A percentile compares a stretch with the other conserved stretches of the same genome.
These are phyloP conservation scores for Whalleya microplaca DNA, from an alignment of 2,329 filamentous ascomycete species.

Conservation along the genomic window DNA sequence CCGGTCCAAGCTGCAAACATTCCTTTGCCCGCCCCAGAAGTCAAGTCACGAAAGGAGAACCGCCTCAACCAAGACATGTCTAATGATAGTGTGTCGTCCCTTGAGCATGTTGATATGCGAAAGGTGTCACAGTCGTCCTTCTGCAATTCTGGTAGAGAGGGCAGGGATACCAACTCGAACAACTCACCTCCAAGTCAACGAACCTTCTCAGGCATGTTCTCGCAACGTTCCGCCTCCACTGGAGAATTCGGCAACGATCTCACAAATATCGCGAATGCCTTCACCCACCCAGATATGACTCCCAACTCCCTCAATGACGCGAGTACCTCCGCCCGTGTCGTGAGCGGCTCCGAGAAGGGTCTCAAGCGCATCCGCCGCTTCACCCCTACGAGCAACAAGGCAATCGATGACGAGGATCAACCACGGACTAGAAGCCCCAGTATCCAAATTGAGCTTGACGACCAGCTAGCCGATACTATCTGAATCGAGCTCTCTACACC, in stretches of 20 bases:
- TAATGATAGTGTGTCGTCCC: conserved; percentile 26
- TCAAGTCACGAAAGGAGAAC: conserved; percentile 52
- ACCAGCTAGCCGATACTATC: conserved; percentile 21
- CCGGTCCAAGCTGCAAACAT: conserved; percentile 38
- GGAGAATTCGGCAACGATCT: conserved; percentile 38
- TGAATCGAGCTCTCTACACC: conserved; percentile 11
- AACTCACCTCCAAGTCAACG: conserved; percentile 36
- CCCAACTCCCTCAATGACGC: conserved; percentile 13
- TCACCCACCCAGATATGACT: conserved; percentile 25
- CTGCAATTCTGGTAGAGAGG: conserved; percentile 33
- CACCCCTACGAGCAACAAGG: conserved; percentile 50
- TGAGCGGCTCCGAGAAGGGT: conserved; percentile 39
- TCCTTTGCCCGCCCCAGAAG: conserved; percentile 39
- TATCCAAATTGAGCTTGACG: conserved; percentile 26
- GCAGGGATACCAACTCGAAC: conserved; percentile 27
- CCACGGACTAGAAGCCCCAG: conserved; percentile 43
- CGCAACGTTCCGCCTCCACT: conserved; percentile 33
- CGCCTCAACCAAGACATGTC: conserved; percentile 32
- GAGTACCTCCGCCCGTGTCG: conserved; percentile 17
- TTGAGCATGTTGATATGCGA: conserved; percentile 41
- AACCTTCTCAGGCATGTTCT: conserved; percentile 36
- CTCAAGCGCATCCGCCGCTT: conserved; percentile 51
- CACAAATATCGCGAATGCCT: conserved; percentile 31
- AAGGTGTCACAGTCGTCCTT: conserved; percentile 47
- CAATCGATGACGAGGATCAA: conserved; percentile 53